Base-by-base conservation (phyloP, 2,329 filamentous ascomycete genomes). In the Zasmidium cellare region DNA sequence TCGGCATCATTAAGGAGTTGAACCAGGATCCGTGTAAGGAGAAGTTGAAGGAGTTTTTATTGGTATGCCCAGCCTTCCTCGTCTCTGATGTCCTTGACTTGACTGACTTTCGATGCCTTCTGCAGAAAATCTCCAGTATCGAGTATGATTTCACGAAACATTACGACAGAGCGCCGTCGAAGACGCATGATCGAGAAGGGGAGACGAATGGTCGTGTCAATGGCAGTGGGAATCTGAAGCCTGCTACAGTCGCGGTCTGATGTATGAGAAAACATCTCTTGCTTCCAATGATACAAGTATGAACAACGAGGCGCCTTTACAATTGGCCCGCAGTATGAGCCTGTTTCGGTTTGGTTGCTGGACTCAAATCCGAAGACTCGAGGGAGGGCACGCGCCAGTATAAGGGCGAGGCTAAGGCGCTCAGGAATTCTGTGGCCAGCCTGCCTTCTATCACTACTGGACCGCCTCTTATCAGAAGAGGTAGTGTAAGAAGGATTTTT, bases 131-230 rank as follows among this genome's bases (percentile, higher is more conserved):
- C 1, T 61, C 57, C 14, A 65, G 60, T 50, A 65, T 67, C 38
- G 61, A 67, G 57, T 61, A 67, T 53, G 63, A 67, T 46, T 67
- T 67, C 48, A 66, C 63, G 14, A 61, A 67, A 48, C 62, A 69
- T 51, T 69, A 67, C 50, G 38, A 61, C 24, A 44, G 52, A 28
- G 20, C 7, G 3, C 25, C 31, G 50, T 24, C 18, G 19, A 24
- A 18, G 6, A 41, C 18, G 6, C 12, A n/a, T n/a, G 22, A 50
- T n/a, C n/a, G n/a, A n/a, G n/a, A n/a, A n/a, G n/a, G n/a, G 6
- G 28, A 11, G 2, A 25, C 46, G 46, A 49, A 49, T 49, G 46
- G 46, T 16, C 22, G 25, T n/a, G 46, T 9, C n/a, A 18, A 49
- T n/a, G 46, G 11, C n/a, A 18, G 16, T 14, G 35, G n/a, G 11